Percentiles rank a stretch among this genome's conserved stretches.
Conservation (phyloP, 148 eudicot genomes). For the Nepenthes gracilis region DNA sequence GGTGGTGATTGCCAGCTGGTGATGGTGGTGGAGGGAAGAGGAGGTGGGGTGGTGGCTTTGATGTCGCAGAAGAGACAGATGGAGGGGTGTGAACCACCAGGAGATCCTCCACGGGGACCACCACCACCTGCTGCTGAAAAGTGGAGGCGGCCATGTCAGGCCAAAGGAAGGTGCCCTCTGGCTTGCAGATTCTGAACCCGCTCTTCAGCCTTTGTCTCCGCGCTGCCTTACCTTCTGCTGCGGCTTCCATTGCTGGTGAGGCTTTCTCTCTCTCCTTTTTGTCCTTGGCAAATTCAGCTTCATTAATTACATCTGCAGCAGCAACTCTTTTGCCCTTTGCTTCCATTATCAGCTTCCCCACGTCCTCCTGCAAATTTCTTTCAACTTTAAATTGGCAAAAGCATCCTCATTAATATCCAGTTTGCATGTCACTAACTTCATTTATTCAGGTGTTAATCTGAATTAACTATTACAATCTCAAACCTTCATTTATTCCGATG, state of each 20-base stretch:
- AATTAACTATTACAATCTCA: no score
- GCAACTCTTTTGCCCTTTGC: conserved; percentile 12
- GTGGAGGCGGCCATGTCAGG: conserved; percentile 35
- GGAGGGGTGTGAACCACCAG: conserved; percentile 61
- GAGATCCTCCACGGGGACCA: conserved; percentile 44
- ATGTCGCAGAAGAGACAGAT: conserved; percentile 51
- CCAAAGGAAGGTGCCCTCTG: conserved; percentile 78
- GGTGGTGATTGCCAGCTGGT: not conserved
- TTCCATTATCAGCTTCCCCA: conserved; percentile 14
- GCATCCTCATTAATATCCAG: not conserved
- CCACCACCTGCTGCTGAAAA: conserved; percentile 15
- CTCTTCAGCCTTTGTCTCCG: conserved; percentile 63
- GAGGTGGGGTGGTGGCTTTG: conserved; percentile 2
- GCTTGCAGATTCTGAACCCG: conserved; percentile 87
- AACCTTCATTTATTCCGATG: no score
- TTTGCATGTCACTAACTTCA: no score
- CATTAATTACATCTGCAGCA: conserved; percentile 13
- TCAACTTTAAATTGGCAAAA: not conserved
- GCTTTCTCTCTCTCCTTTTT: conserved; percentile 5
- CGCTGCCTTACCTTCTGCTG: conserved; percentile 36
- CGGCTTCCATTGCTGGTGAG: conserved; percentile 5
- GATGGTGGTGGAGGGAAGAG: not conserved
- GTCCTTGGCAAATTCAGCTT: conserved; percentile 3
- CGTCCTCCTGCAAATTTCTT: conserved; percentile 30
- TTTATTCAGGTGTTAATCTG: no score